A percentile compares a stretch with the other conserved stretches of the same genome.
Evolutionary conservation across 352 stramenopile species (phyloP).

Genomic region (Globisporangium camurandrum): DNA sequence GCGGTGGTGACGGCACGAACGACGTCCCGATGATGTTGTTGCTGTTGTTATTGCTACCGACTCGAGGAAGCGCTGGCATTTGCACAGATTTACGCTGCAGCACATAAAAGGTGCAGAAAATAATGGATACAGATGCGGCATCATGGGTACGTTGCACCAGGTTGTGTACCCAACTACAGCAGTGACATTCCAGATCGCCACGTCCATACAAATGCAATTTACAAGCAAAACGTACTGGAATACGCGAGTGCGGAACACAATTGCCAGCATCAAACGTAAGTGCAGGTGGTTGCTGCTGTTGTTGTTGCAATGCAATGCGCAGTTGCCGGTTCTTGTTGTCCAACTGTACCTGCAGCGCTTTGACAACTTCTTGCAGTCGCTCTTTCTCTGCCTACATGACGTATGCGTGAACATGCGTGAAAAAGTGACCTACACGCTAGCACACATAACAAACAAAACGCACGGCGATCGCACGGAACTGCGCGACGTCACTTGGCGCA

Average conservation of each 20-base stretch:
- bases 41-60: no score
- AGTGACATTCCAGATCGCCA: no score
- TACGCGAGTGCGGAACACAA: no score
- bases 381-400: conserved; percentile 65
- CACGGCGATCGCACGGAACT: conserved; percentile 50
- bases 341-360: conserved; percentile 40
- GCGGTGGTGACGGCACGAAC: conserved; percentile 5
- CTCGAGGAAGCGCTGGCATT: no score
- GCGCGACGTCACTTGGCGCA: conserved; percentile 28
- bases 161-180: no score
- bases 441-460: conserved; percentile 5
- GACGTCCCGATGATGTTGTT: no score
- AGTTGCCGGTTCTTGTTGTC: conserved; percentile 58
- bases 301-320: conserved; percentile 6
- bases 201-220: no score
- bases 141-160: no score
- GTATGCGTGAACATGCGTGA: not conserved
- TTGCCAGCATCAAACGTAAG: no score
- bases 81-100: no score
- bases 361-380: conserved; percentile 41
- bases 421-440: not conserved
- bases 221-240: conserved; percentile 20
- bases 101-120: no score
- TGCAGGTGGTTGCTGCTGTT: not conserved
- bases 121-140: no score